These are phyloP conservation scores for Viridothelium virens DNA, from an alignment of 495 filamentous ascomycete genomes.

Conservation along the genomic window DNA sequence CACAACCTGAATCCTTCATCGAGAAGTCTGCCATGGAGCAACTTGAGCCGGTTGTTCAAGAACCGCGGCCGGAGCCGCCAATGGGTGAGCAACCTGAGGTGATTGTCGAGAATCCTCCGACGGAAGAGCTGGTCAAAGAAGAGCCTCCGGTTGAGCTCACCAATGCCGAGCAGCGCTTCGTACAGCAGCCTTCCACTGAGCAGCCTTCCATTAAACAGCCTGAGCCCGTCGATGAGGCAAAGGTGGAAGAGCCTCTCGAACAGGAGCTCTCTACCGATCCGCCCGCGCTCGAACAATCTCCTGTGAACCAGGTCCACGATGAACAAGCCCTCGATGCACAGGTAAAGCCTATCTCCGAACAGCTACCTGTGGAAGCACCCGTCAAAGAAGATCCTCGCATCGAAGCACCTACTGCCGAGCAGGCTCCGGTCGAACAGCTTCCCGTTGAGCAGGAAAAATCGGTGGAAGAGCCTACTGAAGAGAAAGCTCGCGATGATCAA, in stretches of 20 bases:
- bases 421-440: not conserved
- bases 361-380: not conserved
- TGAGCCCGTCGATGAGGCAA: not conserved
- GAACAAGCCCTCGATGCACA: not conserved
- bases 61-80: too few species aligned
- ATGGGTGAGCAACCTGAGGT: too few species aligned
- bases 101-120: too few species aligned
- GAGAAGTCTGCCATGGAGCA: not conserved
- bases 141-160: not conserved
- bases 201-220: not conserved
- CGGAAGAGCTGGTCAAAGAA: not conserved
- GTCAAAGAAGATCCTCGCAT: not conserved
- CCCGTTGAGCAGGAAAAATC: not conserved
- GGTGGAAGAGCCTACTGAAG: not conserved
- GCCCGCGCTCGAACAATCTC: not conserved
- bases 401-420: not conserved
- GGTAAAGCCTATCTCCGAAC: not conserved
- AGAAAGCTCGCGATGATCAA: not conserved
- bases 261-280: too few species aligned
- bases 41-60: not conserved
- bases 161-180: not conserved
- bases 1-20: too few species aligned
- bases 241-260: not conserved
- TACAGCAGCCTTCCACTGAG: not conserved
- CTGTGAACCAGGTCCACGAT: not conserved